These are phyloP conservation scores for Cadophora luteo-olivacea DNA, from an alignment of 2,329 filamentous ascomycete genomes.

Conservation along the genomic window DNA sequence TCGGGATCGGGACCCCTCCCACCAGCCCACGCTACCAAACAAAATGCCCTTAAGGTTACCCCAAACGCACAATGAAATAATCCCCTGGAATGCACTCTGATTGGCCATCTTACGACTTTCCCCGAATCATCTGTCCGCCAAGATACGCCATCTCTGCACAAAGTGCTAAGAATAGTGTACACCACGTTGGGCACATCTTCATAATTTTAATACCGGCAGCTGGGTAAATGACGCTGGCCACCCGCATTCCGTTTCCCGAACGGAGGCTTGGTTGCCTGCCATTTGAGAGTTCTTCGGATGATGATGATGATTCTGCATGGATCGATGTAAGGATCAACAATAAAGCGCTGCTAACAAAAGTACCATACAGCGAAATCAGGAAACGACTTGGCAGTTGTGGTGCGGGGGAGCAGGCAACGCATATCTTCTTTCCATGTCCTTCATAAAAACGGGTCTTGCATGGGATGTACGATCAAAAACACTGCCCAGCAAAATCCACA, in stretches of 20 bases:
- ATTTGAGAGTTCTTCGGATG: background rate
- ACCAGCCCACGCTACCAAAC: conserved; percentile 13
- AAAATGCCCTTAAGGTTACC: background rate
- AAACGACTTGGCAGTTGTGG: background rate
- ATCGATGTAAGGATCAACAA: conserved; percentile 1
- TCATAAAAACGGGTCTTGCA: conserved; percentile 4
- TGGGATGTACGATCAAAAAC: background rate
- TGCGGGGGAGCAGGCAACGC: background rate
- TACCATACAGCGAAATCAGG: conserved; percentile 11
- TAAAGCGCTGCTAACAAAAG: conserved; percentile 9
- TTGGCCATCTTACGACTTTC: conserved; percentile 30
- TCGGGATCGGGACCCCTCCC: conserved; percentile 29
- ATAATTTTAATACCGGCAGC: conserved; percentile 25
- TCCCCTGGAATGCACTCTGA: conserved; percentile 16
- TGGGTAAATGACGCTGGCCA: conserved; percentile 24
- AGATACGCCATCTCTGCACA: conserved; percentile 22
- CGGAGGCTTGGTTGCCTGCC: background rate
- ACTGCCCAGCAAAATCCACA: background rate
- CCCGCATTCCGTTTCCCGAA: conserved; percentile 5
- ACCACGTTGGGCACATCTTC: conserved; percentile 21
- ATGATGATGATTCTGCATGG: background rate
- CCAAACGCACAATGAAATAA: background rate
- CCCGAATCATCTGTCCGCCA: conserved; percentile 14
- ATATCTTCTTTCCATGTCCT: background rate
- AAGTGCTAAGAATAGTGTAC: conserved; percentile 28